Evolutionary conservation across 2,329 filamentous ascomycete genomes (phyloP), one percentile per base, ranked within the genome.

Genomic region (Neonectria ditissima): DNA sequence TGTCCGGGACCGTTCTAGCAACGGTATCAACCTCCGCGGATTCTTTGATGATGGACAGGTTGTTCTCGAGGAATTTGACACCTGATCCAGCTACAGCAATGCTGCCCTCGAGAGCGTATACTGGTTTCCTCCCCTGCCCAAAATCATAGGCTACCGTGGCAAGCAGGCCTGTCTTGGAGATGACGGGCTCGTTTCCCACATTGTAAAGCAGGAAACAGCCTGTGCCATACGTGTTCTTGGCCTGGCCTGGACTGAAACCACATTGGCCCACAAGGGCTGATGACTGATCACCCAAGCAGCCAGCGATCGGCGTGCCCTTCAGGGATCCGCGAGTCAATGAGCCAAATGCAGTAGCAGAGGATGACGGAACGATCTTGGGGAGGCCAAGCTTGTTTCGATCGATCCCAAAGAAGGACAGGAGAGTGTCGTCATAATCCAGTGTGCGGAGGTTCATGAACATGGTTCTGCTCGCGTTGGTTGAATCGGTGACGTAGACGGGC

Each of bases 401-500:
- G 65, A 97, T 86, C 48, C 87, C 87, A 79, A 97, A 97, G 81
- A 97, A 97, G 24, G 88, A 81, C 26, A 97, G 82, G 26, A 97
- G 85, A 43, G 84, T 84, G 60, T 93, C 88, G 76, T 95, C 92
- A 79, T 97, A 97, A 72, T 94, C 79, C 63, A 93, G 84, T 11
- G 90, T 94, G 71, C 89, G 86, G 57, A 97, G 84, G 80, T 97
- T 93, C 91, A 97, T 94, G 79, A 97, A 96, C 93, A 97, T 97
- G 65, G 94, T 97, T 74, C 94, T 85, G 56, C 92, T 95, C 20
- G 94, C 94, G 77, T 97, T 97, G 65, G 92, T 93, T 51, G 91
- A 89, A 77, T 97, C 94, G 0, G 94, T 96, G 62, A 97, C 92
- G 75, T 92, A 90, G 45, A 94, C 79, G 52, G 88, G 86, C 16